These are phyloP conservation scores for Phytophthora pinifolia DNA, from an alignment of 352 stramenopile genomes.

Conservation along the genomic window DNA sequence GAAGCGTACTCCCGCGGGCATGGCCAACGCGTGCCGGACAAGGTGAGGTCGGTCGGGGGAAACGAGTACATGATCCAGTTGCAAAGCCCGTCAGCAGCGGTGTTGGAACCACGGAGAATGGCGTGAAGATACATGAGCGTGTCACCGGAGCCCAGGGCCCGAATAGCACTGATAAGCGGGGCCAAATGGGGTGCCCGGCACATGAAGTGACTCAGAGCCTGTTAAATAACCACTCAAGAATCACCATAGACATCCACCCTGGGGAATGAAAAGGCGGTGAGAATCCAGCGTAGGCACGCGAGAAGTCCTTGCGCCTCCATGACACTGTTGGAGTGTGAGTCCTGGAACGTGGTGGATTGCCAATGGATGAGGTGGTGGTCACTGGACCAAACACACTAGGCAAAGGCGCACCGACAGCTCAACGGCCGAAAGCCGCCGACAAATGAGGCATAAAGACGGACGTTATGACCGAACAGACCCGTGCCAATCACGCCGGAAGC, in stretches of 20 bases:
- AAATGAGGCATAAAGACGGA: background rate
- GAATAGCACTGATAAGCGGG: too few species aligned
- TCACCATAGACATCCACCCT: background rate
- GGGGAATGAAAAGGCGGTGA: background rate
- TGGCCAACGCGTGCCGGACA: background rate
- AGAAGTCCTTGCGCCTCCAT: constrained; percentile 28
- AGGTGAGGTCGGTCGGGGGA: background rate
- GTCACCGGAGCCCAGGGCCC: too few species aligned
- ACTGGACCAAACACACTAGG: background rate
- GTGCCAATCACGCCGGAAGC: too few species aligned
- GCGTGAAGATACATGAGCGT: too few species aligned
- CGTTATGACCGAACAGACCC: too few species aligned
- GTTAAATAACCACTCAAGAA: background rate
- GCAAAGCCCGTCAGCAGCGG: background rate
- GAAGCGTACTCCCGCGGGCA: background rate
- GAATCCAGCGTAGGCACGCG: background rate
- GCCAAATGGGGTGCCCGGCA: background rate
- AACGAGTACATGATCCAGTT: constrained; percentile 4
- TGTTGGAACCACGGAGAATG: background rate
- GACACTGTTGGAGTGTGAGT: constrained; percentile 17
- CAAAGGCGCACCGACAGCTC: background rate
- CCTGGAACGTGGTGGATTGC: constrained; percentile 1
- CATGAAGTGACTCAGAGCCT: background rate
- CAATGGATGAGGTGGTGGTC: constrained; percentile 6
- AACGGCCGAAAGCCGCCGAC: background rate